A percentile compares a stretch with the other conserved stretches of the same genome.
These are phyloP conservation scores for Nelumbo lutea DNA, from an alignment of 164 flowering plant species.

Conservation along the genomic window DNA sequence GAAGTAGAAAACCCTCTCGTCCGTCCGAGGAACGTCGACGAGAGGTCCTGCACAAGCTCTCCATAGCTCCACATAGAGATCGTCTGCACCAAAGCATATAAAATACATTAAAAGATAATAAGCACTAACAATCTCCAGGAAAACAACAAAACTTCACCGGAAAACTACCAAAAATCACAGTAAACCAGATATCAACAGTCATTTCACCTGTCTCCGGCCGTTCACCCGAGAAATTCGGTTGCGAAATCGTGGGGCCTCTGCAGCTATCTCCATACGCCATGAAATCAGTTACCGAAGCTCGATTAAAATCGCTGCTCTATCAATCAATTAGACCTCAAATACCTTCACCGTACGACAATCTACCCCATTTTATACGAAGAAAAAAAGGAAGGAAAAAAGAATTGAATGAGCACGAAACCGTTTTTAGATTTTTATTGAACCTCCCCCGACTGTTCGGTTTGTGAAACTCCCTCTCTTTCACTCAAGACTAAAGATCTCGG, in stretches of 20 bases:
- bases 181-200: conserved; percentile 4
- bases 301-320: background rate
- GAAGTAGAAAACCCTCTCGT: conserved; percentile 73
- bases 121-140: background rate
- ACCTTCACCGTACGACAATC: background rate
- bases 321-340: conserved; percentile 7
- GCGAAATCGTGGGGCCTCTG: conserved; percentile 22
- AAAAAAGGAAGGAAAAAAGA: background rate
- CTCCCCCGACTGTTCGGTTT: background rate
- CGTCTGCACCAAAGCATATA: conserved; percentile 23
- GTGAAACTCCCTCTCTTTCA: background rate
- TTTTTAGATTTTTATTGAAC: background rate
- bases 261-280: conserved; percentile 34
- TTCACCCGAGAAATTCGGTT: conserved; percentile 23
- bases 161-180: background rate
- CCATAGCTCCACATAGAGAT: conserved; percentile 74
- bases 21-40: conserved; percentile 61
- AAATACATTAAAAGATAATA: conserved; percentile 3
- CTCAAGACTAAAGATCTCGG: conserved; percentile 6
- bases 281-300: conserved; percentile 5
- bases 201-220: conserved; percentile 16
- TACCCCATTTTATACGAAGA: background rate
- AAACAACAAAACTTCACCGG: background rate
- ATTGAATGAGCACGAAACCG: conserved; percentile 4
- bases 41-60: conserved; percentile 89